Evolutionary conservation across 1,284 basidiomycete species (phyloP).

Genomic region (Puccinia coronata): DNA sequence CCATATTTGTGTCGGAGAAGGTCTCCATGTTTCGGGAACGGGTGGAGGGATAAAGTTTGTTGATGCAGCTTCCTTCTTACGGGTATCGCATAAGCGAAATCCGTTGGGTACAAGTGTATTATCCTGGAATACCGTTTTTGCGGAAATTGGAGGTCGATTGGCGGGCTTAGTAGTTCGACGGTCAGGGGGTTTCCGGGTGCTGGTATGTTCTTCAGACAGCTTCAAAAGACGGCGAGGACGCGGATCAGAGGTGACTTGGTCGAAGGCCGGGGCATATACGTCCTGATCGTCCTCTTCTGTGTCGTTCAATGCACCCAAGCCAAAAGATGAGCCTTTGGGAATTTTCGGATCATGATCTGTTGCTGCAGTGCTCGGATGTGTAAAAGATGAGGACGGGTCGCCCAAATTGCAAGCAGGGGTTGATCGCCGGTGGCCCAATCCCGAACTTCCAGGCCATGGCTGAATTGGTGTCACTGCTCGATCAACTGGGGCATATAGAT

Average conservation of each 20-base stretch:
- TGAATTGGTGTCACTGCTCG: conserved; percentile 68
- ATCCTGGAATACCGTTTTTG: conserved; percentile 58
- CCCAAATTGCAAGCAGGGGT: background rate
- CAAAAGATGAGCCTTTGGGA: conserved; percentile 48
- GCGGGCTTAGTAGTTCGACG: background rate
- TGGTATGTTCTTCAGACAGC: conserved; percentile 20
- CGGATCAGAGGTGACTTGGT: conserved; percentile 41
- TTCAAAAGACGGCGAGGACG: conserved; percentile 34
- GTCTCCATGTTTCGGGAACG: conserved; percentile 78
- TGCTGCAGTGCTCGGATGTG: background rate
- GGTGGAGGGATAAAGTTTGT: conserved; percentile 73
- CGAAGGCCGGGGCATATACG: conserved; percentile 32
- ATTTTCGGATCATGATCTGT: conserved; percentile 26
- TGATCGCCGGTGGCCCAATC: conserved; percentile 69
- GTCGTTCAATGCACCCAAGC: conserved; percentile 46
- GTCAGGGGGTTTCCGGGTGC: background rate
- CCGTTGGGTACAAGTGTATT: conserved; percentile 38
- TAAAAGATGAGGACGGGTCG: background rate
- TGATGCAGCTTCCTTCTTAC: conserved; percentile 36
- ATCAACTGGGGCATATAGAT: conserved; percentile 81
- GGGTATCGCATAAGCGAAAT: conserved; percentile 10
- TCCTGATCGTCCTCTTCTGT: conserved; percentile 47
- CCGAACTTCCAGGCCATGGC: conserved; percentile 73
- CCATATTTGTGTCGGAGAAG: conserved; percentile 80
- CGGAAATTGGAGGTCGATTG: conserved; percentile 46